Evolutionary conservation across 495 filamentous ascomycete genomes (phyloP), one percentile per base, ranked within the genome.

Genomic region (Podospora appendiculata): DNA sequence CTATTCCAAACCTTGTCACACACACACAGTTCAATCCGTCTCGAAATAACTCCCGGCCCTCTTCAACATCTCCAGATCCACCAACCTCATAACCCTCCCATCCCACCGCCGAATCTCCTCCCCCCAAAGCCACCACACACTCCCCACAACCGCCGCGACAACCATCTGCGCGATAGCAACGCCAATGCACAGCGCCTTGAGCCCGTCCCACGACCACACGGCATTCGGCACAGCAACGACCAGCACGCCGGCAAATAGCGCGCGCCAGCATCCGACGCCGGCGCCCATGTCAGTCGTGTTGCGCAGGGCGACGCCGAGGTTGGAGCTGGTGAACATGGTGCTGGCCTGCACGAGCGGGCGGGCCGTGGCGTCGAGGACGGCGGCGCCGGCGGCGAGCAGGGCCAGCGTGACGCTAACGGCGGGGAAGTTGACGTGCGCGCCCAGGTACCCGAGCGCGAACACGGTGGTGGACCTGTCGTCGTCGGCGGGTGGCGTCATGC

Each of bases 41-140:
- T 75, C 72, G 54, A 77, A 77, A 50, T 73, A 74, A 42, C 71
- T 74, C 40, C 60, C 69, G 11, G 47, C 58, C 45, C 62, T 60
- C 61, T 69, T 71, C 42, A 71, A 32, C 39, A 65, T 64, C 7
- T 65, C 62, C 57, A 74, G 53, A 45, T 72, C 66, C 13, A 68
- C 70, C 17, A 72, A 54, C 12, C 65, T 58, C 71, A 77, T 70
- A 2, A 72, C 61, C 53, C 55, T 35, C 6, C 71, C 74, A 53
- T 77, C 72, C 42, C 67, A 58, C 25, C 62, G 35, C 48, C 63
- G 49, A 1, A 75, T 52, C 35, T 57, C 48, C 60, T 73, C 66
- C 9, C 61, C 70, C 47, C 56, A 67, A 32, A 69, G 52, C 63
- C 69, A 72, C 59, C 71, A 73, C 9, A 66, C 59, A 2, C 39